Evolutionary conservation across 139 green algal genomes (phyloP).

Genomic region (Ettlia oleoabundans): DNA sequence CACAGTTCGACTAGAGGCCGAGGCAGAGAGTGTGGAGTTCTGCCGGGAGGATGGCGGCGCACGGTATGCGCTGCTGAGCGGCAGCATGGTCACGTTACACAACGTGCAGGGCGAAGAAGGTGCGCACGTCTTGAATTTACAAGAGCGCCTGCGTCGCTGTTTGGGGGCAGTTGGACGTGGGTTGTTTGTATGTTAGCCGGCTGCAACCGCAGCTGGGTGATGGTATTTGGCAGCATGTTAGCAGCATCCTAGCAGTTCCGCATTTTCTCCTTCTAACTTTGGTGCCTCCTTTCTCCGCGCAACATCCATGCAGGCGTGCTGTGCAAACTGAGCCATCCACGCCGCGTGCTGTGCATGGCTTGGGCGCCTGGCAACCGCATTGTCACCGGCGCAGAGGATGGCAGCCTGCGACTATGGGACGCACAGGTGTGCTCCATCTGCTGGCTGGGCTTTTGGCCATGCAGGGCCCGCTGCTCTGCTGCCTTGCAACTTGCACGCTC

Average conservation of each 20-base stretch:
- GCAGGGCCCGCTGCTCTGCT: no score
- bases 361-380: slow-evolving; percentile 24
- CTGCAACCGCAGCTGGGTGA: no score
- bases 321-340: slow-evolving; percentile 32
- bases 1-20: slow-evolving; percentile 60
- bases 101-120: slow-evolving; percentile 22
- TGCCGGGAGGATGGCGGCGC: slow-evolving; percentile 31
- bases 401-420: slow-evolving; percentile 64
- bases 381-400: slow-evolving; percentile 50
- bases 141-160: background rate
- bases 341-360: slow-evolving; percentile 50
- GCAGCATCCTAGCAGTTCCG: no score
- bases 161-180: background rate
- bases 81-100: slow-evolving; percentile 55
- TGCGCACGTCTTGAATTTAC: slow-evolving; percentile 6
- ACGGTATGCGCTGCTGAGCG: slow-evolving; percentile 59
- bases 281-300: background rate
- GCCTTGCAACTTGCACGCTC: no score
- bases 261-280: no score
- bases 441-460: no score
- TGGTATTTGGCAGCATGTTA: no score
- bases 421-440: background rate
- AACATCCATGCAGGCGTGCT: slow-evolving; percentile 4
- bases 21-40: slow-evolving; percentile 64
- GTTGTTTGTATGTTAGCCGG: no score